A percentile compares a stretch with the other conserved stretches of the same genome.
These are phyloP conservation scores for Gaillardinia entomophila DNA, from an alignment of 805 yeast species.

Conservation along the genomic window DNA sequence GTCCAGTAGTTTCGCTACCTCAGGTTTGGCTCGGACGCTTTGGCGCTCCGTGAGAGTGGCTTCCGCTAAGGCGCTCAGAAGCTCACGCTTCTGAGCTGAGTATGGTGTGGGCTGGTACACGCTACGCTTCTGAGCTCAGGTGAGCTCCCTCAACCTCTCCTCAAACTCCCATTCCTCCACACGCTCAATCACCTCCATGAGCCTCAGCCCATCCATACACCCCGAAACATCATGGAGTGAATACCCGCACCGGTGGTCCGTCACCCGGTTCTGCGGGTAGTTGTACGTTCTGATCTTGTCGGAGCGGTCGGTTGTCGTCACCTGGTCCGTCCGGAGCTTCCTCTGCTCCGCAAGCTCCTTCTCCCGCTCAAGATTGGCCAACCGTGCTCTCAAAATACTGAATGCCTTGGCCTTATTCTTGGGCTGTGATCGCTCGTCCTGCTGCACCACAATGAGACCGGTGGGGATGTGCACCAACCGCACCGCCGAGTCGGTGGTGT, in stretches of 20 bases:
- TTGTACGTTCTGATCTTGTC: slow-evolving; percentile 94
- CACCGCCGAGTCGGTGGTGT: slow-evolving; percentile 96
- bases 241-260: slow-evolving; percentile 87
- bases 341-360: slow-evolving; percentile 62
- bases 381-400: slow-evolving; percentile 69
- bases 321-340: slow-evolving; percentile 71
- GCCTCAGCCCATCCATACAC: slow-evolving; percentile 31
- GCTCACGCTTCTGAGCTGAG: too few species aligned
- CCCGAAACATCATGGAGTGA: slow-evolving; percentile 65
- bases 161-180: slow-evolving; percentile 35
- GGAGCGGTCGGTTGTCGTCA: slow-evolving; percentile 80
- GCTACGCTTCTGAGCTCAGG: too few species aligned
- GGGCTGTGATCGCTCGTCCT: slow-evolving; percentile 94
- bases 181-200: slow-evolving; percentile 30
- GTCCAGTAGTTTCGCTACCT: too few species aligned
- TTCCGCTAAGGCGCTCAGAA: too few species aligned
- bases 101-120: too few species aligned
- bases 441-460: slow-evolving; percentile 83
- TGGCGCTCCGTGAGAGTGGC: too few species aligned
- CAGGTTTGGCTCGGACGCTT: too few species aligned
- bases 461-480: slow-evolving; percentile 88
- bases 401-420: slow-evolving; percentile 91
- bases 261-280: slow-evolving; percentile 84
- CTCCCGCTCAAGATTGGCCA: slow-evolving; percentile 74
- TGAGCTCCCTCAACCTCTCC: slow-evolving; percentile 23